Evolutionary conservation across 768 basidiomycete genomes (phyloP).

Genomic region (Rhizopogon sp.): DNA sequence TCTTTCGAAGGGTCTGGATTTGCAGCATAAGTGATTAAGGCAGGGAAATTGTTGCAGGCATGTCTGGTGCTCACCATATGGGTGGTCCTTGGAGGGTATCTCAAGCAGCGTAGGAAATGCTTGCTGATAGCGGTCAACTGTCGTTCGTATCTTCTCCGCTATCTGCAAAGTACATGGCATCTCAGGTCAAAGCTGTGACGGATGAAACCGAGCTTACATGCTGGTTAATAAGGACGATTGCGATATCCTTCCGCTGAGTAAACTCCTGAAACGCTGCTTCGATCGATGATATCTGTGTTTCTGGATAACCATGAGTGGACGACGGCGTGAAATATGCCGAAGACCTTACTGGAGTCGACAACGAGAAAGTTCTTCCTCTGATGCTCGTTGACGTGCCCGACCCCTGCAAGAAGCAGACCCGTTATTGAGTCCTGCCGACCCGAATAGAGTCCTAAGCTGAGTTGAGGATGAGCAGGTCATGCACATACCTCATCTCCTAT

Average conservation of each 20-base stretch:
- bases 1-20: slow-evolving; percentile 90
- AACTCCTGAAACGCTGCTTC: slow-evolving; percentile 93
- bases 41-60: background rate
- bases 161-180: slow-evolving; percentile 45
- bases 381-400: slow-evolving; percentile 85
- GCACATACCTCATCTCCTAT: slow-evolving; percentile 90
- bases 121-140: slow-evolving; percentile 92
- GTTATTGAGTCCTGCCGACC: slow-evolving; percentile 86
- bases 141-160: slow-evolving; percentile 94
- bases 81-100: slow-evolving; percentile 98
- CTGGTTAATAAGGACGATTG: slow-evolving; percentile 96
- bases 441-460: background rate
- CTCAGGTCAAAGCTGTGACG: slow-evolving; percentile 1
- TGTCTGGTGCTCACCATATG: slow-evolving; percentile 68
- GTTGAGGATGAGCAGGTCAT: background rate
- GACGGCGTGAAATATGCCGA: background rate
- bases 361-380: slow-evolving; percentile 98
- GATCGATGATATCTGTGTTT: slow-evolving; percentile 86
- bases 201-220: slow-evolving; percentile 56
- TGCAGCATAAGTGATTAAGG: background rate
- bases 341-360: slow-evolving; percentile 82
- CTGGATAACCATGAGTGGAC: slow-evolving; percentile 36
- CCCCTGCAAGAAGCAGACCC: slow-evolving; percentile 89
- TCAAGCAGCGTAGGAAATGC: slow-evolving; percentile 96
- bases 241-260: slow-evolving; percentile 91